Evolutionary conservation across 106 monocot species (phyloP), one percentile per base, ranked within the genome.

Genomic region (Dendrobium huoshanense): DNA sequence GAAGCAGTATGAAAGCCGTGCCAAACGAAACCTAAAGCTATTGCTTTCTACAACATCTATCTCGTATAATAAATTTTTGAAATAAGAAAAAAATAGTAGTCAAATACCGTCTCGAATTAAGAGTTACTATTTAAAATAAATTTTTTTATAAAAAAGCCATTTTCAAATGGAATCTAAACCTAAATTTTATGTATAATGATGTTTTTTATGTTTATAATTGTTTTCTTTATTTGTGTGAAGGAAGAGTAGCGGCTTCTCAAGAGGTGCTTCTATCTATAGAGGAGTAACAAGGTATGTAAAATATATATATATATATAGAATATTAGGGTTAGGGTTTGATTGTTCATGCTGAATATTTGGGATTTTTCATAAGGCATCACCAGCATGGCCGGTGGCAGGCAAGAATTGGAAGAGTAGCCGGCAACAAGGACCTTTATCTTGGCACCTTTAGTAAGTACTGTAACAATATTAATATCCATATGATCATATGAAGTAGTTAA

Each of bases 301-400:
- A n/a, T 15, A 18, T 33, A 37, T 0, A n/a, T n/a, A n/a, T 15
- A 18, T 33, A 70, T 13, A 17, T 29, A 6, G 40, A 73, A 9
- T 20, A 4, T 58, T 68, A 16, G 2, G 51, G 51, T 51, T 51
- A 51, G 51, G 51, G 51, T 51, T 51, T 13, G 51, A 51, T 51
- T 51, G 2, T 51, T 51, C 13, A 51, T 1, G 51, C 13, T 51
- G 13, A 51, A n/a, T n/a, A n/a, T 15, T 51, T 51, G 3, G 51
- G 51, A 3, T 51, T 51, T 13, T 10, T 51, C 51, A 15, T 51
- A 80, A 96, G 96, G 77, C 96, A 96, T 49, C 96, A 96, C 77
- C 96, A 96, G 48, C 96, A 96, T 84, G 96, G 96, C 0, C 77
- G 96, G 82, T 96, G 96, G 96, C 96, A 96, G 78, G 96, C 96